Percentiles rank a stretch among this genome's conserved stretches.
Conservation (phyloP, 1,139 yeast species). For the Zygosaccharomyces sapae region DNA sequence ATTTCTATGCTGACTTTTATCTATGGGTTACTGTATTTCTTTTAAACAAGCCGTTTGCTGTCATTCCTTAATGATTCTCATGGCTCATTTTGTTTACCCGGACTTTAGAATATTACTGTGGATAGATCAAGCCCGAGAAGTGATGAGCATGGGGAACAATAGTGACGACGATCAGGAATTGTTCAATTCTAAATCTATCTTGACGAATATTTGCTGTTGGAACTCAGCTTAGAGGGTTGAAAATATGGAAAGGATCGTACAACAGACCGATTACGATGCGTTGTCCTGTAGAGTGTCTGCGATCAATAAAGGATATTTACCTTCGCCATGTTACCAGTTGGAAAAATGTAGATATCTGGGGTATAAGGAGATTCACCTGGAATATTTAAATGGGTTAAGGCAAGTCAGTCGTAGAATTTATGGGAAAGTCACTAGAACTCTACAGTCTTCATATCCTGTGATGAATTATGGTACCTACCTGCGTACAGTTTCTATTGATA, state of each 20-base stretch:
- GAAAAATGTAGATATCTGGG: conserved; percentile 38
- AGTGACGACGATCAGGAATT: neutral
- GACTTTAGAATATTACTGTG: neutral
- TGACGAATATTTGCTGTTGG: neutral
- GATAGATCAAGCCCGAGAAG: neutral
- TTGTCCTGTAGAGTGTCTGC: conserved; percentile 68
- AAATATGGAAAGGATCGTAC: conserved; percentile 28
- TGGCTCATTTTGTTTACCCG: conserved; percentile 5
- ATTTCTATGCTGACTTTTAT: neutral
- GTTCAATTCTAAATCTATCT: neutral
- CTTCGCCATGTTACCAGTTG: conserved; percentile 47
- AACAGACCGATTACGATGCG: conserved; percentile 77
- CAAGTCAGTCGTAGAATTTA: conserved; percentile 23
- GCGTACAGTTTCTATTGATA: conserved; percentile 61
- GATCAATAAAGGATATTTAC: conserved; percentile 48
- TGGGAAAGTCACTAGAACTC: conserved; percentile 23
- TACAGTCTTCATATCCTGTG: conserved; percentile 62
- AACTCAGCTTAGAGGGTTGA: neutral
- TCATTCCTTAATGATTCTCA: conserved; percentile 5
- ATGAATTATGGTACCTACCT: conserved; percentile 81
- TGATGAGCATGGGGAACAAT: neutral
- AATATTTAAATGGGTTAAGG: conserved; percentile 23
- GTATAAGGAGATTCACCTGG: conserved; percentile 21
- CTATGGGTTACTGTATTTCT: neutral
- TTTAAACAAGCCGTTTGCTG: conserved; percentile 6